Conservation (phyloP, 768 basidiomycete species). For the Pleurotus ostreatus region DNA sequence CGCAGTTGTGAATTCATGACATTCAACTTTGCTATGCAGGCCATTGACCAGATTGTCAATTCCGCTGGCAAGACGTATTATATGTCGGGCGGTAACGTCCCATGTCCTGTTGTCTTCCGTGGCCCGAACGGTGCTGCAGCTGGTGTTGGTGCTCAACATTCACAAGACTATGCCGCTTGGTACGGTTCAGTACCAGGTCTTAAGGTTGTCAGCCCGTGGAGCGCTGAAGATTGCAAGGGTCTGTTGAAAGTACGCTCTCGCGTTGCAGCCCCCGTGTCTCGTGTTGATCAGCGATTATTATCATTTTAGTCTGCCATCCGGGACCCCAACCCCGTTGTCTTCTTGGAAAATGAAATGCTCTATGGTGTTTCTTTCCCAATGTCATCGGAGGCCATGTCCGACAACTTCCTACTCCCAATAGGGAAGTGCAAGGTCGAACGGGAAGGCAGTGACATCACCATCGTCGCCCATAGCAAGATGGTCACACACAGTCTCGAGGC, state of each 20-base stretch:
- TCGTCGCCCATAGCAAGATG: conserved; percentile 99
- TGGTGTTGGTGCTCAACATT: conserved; percentile 96
- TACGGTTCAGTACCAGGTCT: conserved; percentile 90
- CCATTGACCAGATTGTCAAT: conserved; percentile 99
- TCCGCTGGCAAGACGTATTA: conserved; percentile 99
- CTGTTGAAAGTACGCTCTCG: conserved; percentile 73
- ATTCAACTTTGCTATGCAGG: conserved; percentile 99
- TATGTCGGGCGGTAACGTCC: conserved; percentile 99
- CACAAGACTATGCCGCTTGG: conserved; percentile 97
- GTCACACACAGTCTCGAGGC: conserved; percentile 94
- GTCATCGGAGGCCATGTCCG: conserved; percentile 91
- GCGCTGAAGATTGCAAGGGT: conserved; percentile 98
- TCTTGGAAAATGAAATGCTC: conserved; percentile 99
- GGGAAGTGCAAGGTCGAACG: conserved; percentile 97
- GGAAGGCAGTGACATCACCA: conserved; percentile 87
- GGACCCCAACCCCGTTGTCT: conserved; percentile 96
- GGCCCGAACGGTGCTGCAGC: conserved; percentile 98
- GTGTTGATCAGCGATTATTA: background rate
- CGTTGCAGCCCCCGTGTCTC: background rate
- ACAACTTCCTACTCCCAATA: conserved; percentile 92
- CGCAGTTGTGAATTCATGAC: conserved; percentile 98
- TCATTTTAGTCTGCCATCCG: conserved; percentile 81
- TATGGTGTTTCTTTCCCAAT: conserved; percentile 98
- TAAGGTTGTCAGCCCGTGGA: conserved; percentile 98
- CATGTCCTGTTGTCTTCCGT: conserved; percentile 98